phyloP scores from a whole-genome alignment of 352 stramenopile species.

The Globisporangium nunn region DNA sequence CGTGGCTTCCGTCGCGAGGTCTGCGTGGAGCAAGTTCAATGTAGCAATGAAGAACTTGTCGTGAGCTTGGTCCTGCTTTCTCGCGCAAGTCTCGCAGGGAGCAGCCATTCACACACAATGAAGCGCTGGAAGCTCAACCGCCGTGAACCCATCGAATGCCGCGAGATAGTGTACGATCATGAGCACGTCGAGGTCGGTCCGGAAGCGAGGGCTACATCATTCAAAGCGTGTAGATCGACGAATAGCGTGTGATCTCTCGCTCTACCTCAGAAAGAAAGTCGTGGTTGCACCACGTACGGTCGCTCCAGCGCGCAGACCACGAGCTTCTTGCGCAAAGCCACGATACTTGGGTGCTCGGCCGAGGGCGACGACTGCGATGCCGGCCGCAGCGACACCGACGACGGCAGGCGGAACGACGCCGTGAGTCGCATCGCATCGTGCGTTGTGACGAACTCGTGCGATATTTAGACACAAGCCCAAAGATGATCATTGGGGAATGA shows the following conservation, averaged over 20 bases:
- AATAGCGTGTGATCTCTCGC: neutral
- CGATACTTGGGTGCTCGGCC: constrained; percentile 5
- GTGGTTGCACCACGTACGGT: constrained; percentile 20
- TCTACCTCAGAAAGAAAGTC: too few relatives aligned
- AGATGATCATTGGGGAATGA: too few relatives aligned
- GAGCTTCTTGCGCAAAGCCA: constrained; percentile 27
- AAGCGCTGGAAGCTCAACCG: constrained; percentile 30
- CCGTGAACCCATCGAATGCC: constrained; percentile 29
- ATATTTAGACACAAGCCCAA: too few relatives aligned
- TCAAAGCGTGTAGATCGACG: neutral
- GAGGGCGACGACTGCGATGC: neutral
- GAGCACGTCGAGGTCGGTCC: constrained; percentile 47
- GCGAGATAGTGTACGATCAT: constrained; percentile 45
- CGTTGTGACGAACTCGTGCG: too few relatives aligned
- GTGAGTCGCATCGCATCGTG: constrained; percentile 1
- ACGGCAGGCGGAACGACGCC: constrained; percentile 13
- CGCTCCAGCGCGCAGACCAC: constrained; percentile 39
- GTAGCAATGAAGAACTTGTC: too few relatives aligned
- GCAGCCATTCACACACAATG: constrained; percentile 32
- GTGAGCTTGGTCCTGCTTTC: too few relatives aligned
- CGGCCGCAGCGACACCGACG: constrained; percentile 6
- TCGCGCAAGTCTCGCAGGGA: neutral
- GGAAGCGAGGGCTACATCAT: constrained; percentile 29
- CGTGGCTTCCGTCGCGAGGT: constrained; percentile 50
- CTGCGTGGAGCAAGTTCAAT: constrained; percentile 12